Conservation (phyloP, 2,329 filamentous ascomycete genomes). For the Trichoderma harzianum region DNA sequence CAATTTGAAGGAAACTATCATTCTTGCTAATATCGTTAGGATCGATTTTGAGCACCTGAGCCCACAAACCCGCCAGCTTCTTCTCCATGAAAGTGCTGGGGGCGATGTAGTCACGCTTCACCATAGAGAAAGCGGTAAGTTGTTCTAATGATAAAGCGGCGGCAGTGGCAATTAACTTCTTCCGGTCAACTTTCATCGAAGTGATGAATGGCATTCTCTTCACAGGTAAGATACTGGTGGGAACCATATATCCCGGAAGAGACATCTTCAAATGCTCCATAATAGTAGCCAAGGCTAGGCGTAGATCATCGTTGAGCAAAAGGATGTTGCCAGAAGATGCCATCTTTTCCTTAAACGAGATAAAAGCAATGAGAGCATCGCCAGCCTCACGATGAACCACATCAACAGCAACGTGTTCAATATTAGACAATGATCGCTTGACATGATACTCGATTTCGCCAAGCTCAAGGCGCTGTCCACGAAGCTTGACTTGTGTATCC, state of each 20-base stretch:
- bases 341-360: not conserved
- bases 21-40: not conserved
- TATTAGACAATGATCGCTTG: not conserved
- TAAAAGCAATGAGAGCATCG: not conserved
- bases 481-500: slow-evolving; percentile 18
- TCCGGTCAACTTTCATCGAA: slow-evolving; percentile 22
- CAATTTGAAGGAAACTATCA: slow-evolving; percentile 40
- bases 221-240: slow-evolving; percentile 29
- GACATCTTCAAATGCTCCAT: not conserved
- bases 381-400: not conserved
- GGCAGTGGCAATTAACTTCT: not conserved
- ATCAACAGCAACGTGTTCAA: slow-evolving; percentile 12
- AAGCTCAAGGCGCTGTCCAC: slow-evolving; percentile 19
- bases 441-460: slow-evolving; percentile 18
- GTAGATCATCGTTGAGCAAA: not conserved
- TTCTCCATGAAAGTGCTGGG: not conserved
- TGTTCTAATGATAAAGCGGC: not conserved
- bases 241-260: slow-evolving; percentile 36
- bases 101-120: slow-evolving; percentile 12
- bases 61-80: slow-evolving; percentile 5
- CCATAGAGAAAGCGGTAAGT: not conserved
- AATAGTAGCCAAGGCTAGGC: not conserved
- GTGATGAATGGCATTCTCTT: slow-evolving; percentile 19
- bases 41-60: slow-evolving; percentile 1
- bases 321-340: not conserved